These are phyloP conservation scores for Effrenium voratum DNA, from an alignment of 73 alveolate species.

Conservation along the genomic window DNA sequence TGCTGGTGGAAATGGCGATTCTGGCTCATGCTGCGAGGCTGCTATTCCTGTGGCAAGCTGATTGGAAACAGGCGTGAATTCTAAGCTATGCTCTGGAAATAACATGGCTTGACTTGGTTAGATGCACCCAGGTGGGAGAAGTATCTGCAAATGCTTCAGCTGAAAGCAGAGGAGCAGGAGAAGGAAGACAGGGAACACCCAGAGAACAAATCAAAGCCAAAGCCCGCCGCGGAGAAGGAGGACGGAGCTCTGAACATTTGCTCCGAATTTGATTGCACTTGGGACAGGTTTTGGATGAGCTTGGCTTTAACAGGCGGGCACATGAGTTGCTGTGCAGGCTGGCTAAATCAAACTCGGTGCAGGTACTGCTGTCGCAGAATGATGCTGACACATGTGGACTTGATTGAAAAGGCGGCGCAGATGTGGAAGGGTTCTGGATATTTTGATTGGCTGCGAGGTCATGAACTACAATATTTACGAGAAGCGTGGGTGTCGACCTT, in stretches of 20 bases:
- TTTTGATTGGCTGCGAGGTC: slow-evolving; percentile 1
- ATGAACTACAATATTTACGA: slow-evolving; percentile 92
- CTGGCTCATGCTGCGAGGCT: slow-evolving; percentile 12
- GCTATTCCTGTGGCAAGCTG: slow-evolving; percentile 94
- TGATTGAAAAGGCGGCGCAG: slow-evolving; percentile 59
- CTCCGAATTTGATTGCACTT: neutral
- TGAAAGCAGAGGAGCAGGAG: slow-evolving; percentile 78
- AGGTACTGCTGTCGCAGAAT: slow-evolving; percentile 85
- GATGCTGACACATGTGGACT: slow-evolving; percentile 81
- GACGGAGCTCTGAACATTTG: neutral
- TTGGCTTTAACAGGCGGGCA: slow-evolving; percentile 51
- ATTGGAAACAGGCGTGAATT: slow-evolving; percentile 63
- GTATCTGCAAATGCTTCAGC: slow-evolving; percentile 79
- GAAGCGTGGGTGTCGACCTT: slow-evolving; percentile 63
- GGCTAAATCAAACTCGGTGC: neutral
- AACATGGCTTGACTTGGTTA: neutral
- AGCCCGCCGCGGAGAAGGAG: slow-evolving; percentile 89
- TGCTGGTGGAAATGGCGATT: neutral
- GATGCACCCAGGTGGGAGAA: slow-evolving; percentile 66
- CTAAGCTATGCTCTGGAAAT: neutral
- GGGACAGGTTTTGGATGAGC: slow-evolving; percentile 85
- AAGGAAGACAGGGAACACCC: slow-evolving; percentile 81
- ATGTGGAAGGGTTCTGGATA: neutral
- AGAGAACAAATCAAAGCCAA: slow-evolving; percentile 55
- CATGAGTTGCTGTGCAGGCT: neutral